These are phyloP conservation scores for Marchantia paleacea DNA, from an alignment of 225 moss, liverwort and hornwort genomes.

Conservation along the genomic window DNA sequence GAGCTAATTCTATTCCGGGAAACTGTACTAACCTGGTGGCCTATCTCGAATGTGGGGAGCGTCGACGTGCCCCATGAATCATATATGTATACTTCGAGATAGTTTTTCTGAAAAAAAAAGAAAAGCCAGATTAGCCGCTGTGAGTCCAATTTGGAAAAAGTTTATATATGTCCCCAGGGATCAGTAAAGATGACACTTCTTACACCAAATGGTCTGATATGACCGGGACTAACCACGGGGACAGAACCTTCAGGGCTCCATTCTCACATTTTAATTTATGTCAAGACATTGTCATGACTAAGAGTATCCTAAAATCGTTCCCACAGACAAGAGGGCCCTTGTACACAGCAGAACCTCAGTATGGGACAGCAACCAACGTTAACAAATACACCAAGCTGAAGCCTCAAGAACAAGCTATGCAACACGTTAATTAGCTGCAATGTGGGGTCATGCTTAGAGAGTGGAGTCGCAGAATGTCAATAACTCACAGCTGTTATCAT, in stretches of 20 bases:
- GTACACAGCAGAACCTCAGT: neutral
- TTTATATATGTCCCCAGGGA: neutral
- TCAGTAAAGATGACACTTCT: neutral
- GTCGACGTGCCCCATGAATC: conserved; percentile 87
- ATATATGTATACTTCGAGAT: conserved; percentile 86
- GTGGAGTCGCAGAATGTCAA: neutral
- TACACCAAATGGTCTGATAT: neutral
- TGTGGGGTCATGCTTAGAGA: too few relatives aligned
- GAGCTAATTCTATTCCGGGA: neutral
- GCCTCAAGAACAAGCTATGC: neutral
- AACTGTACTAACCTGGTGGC: conserved; percentile 67
- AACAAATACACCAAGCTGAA: neutral
- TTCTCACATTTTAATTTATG: neutral
- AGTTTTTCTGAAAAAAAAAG: conserved; percentile 69
- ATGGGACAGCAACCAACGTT: neutral
- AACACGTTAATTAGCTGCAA: too few relatives aligned
- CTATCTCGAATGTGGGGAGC: conserved; percentile 83
- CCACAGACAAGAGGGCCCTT: neutral
- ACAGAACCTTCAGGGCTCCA: neutral
- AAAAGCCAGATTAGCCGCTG: conserved; percentile 1
- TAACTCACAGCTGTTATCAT: conserved; percentile 94
- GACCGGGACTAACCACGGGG: neutral
- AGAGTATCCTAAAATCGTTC: neutral
- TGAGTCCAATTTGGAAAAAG: neutral
- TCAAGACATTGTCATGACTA: neutral